phyloP scores from a whole-genome alignment of 78 protist species.

The Isochrysis galbana region DNA sequence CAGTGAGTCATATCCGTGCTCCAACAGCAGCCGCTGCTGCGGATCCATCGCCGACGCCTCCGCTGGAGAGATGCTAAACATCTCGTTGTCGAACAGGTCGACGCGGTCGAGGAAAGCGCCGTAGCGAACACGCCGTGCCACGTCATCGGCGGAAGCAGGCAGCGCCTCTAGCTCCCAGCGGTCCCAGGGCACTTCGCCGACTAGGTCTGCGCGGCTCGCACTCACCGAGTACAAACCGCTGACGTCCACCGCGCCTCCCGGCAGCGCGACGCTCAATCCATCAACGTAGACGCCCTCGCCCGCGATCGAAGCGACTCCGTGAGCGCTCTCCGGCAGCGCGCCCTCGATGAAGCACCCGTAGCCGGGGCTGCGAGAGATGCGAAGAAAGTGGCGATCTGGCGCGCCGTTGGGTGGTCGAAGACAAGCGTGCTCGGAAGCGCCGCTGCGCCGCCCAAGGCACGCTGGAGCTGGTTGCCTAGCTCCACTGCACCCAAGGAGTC shows the following conservation, averaged over 20 bases:
- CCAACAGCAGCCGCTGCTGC: slow-evolving; percentile 32
- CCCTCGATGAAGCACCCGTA: background rate
- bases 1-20: background rate
- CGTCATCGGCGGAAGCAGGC: background rate
- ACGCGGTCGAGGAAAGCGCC: slow-evolving; percentile 7
- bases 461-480: background rate
- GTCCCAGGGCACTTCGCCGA: background rate
- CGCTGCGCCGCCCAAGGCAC: background rate
- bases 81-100: background rate
- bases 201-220: background rate
- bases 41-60: slow-evolving; percentile 31
- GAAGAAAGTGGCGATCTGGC: no score
- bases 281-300: background rate
- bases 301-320: no score
- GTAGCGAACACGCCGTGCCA: background rate
- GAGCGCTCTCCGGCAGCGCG: background rate
- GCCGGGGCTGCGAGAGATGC: no score
- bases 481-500: background rate
- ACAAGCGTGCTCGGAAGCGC: background rate
- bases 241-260: background rate
- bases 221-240: background rate
- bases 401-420: background rate
- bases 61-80: background rate
- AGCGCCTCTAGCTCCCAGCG: background rate
- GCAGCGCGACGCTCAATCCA: background rate